Conservation (phyloP, 495 filamentous ascomycete genomes). For the Xylaria scruposa region DNA sequence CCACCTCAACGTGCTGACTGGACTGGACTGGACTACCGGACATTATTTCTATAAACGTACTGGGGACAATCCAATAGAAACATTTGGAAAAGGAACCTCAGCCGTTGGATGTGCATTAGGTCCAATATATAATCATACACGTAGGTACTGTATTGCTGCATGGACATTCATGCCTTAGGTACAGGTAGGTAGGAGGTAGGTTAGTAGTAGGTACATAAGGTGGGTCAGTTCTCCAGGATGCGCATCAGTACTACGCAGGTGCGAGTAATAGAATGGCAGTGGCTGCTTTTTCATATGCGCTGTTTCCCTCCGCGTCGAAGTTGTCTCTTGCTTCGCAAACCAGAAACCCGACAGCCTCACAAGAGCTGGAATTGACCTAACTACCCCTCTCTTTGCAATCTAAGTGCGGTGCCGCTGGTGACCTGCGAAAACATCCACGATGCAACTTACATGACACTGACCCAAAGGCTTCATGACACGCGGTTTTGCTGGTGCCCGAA, state of each 20-base stretch:
- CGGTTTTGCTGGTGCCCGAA: slow-evolving; percentile 12
- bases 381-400: background rate
- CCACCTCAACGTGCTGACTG: background rate
- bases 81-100: too few relatives aligned
- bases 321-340: slow-evolving; percentile 14
- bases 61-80: too few relatives aligned
- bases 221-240: slow-evolving; percentile 3
- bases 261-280: background rate
- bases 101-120: too few relatives aligned
- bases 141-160: background rate
- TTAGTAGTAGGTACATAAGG: background rate
- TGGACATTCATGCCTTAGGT: background rate
- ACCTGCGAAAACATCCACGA: background rate
- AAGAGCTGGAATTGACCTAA: background rate
- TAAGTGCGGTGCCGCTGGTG: slow-evolving; percentile 6
- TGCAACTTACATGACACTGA: slow-evolving; percentile 1
- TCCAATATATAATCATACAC: background rate
- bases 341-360: background rate
- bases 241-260: background rate
- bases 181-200: too few relatives aligned
- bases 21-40: too few relatives aligned
- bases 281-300: slow-evolving; percentile 1
- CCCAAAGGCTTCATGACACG: slow-evolving; percentile 27
- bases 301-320: background rate
- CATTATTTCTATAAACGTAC: too few relatives aligned